Percentiles rank a stretch among this genome's conserved stretches.
These are phyloP conservation scores for Acanthamoeba sp. DNA, from an alignment of 208 protist species.

Conservation along the genomic window DNA sequence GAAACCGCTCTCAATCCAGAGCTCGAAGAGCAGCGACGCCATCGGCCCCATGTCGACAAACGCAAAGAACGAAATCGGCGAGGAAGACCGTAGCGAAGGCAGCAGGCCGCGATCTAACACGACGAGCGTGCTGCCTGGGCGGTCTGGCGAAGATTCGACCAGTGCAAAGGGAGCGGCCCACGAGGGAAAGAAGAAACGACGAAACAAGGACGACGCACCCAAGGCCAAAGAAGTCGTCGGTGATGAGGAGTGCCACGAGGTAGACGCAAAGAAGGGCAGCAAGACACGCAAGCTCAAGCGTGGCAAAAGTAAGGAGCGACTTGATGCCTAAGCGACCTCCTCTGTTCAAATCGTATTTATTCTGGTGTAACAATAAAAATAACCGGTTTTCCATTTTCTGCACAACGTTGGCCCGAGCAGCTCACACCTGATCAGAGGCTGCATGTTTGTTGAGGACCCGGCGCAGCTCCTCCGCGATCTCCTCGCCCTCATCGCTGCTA, in stretches of 20 bases:
- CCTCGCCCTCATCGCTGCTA: neutral
- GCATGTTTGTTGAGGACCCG: neutral
- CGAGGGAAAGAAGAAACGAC: neutral
- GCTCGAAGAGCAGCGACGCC: neutral
- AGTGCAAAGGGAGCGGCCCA: neutral
- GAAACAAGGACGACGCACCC: neutral
- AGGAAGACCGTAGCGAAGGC: too few species aligned
- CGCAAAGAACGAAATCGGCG: neutral
- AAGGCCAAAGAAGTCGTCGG: neutral
- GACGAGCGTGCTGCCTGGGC: neutral
- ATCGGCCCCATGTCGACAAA: neutral
- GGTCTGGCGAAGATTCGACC: neutral
- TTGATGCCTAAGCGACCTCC: neutral
- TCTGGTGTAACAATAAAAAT: too few species aligned
- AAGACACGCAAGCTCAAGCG: neutral
- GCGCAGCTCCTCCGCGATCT: neutral
- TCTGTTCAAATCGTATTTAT: neutral
- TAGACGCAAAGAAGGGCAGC: neutral
- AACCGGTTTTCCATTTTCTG: too few species aligned
- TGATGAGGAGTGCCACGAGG: neutral
- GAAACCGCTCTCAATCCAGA: neutral
- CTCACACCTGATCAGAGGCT: neutral
- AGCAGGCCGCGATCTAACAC: neutral
- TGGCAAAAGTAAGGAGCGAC: neutral
- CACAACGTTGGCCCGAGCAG: too few species aligned